Evolutionary conservation across 768 basidiomycete species (phyloP), one percentile per base, ranked within the genome.

Genomic region (Hortiboletus campestris): DNA sequence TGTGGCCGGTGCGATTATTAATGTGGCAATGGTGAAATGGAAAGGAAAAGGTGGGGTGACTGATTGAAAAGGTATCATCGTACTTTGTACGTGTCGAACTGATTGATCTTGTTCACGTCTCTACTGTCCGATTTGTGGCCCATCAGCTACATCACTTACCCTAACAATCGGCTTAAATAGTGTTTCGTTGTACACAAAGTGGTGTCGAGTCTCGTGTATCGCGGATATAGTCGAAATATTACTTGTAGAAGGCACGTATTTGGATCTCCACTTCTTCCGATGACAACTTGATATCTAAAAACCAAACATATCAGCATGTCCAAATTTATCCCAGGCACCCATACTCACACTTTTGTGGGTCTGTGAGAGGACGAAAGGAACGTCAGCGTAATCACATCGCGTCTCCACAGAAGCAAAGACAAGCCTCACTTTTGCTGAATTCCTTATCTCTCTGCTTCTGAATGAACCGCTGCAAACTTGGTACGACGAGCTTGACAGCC

Each of bases 381-480:
- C 1, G 42, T 60, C 38, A 62, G 35, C 28, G 45, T 11, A 42
- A 20, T 41, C 20, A 60, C 13, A 35, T 50, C 52, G 35, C 20
- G 11, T n/a, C 16, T 12, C 4, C 50, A 38, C 6, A 38, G 35
- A 35, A 51, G 16, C 40, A 14, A 34, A 43, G 29, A 13, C 22
- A 32, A 2, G 75, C 81, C 17, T 64, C 60, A 91, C 91, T 90
- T 75, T 88, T 90, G 68, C 89, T 91, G 62, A 91, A 90, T 60
- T 92, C 89, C 68, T 88, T 91, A 41, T 89, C 90, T 36, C 78
- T 78, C 63, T 88, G 84, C 67, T 85, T 87, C 70, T 88, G 85
- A 57, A 80, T 80, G 64, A 93, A 92, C 53, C 85, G 74, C 70
- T 87, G 82, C 58, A 94, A 75, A 40, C 81, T 81, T 25, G 91